Base-by-base conservation (phyloP, 129 eudicot species). In the Heracleum sosnowskyi region DNA sequence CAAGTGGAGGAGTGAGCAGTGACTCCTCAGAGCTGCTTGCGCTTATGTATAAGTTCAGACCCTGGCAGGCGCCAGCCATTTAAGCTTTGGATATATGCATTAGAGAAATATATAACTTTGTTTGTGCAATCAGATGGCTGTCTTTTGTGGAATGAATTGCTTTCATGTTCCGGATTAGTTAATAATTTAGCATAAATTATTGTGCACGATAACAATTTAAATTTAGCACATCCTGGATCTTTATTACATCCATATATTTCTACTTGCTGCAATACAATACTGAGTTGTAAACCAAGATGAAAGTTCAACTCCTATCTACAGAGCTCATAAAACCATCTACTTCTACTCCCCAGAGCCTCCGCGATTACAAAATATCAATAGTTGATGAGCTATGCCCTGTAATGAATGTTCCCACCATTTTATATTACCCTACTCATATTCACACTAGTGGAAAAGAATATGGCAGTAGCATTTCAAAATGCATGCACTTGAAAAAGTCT, bases 401-500 rank as follows among this genome's bases (percentile, higher is more conserved):
- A 7, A 40, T 15, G 17, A 45, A 42, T 46, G 28, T 69, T 7
- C 42, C 62, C 12, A 2, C 17, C 1, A 78, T 68, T 44, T 41
- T 78, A 22, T 78, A 33, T 37, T 31, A 44, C 71, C 22, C 81
- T 4, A 22, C 64, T 2, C 8, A 57, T 35, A 49, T 5, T 49
- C 57, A 49, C 24, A 49, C n/a, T 20, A 18, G n/a, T 18, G 57
- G n/a, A 28, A 57, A 57, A n/a, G 35, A 28, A 3, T 62, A 77
- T 16, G 9, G 33, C 34, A 10, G 20, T n/a, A 41, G 51, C n/a
- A 77, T 77, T 36, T 22, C 73, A 66, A 64, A 8, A 29, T 40
- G 40, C 28, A 28, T 12, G 37, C 17, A 66, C 40, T 66, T 78
- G 66, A 66, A 78, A 31, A 78, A 69, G 9, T 78, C 81, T 2